Conservation (phyloP, 805 yeast genomes). For the Zygosaccharomyces siamensis region DNA sequence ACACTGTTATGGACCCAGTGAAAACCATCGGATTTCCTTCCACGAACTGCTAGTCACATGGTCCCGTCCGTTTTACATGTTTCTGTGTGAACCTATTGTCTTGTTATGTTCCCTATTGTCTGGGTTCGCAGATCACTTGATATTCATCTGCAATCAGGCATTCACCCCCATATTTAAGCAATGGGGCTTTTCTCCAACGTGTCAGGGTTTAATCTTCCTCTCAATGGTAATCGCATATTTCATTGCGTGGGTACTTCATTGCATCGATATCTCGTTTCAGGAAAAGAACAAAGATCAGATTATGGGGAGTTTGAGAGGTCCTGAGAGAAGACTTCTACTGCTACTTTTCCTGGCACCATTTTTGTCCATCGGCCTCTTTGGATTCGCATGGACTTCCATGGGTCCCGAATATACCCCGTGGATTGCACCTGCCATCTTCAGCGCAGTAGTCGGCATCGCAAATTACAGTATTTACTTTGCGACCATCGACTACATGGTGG, state of each 20-base stretch:
- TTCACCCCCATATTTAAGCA: slow-evolving; percentile 8
- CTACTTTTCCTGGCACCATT: slow-evolving; percentile 7
- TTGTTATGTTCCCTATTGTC: slow-evolving; percentile 8
- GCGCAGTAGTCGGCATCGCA: slow-evolving; percentile 8
- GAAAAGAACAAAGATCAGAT: neutral
- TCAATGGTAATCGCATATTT: slow-evolving; percentile 7
- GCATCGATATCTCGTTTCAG: slow-evolving; percentile 1
- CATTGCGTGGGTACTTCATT: slow-evolving; percentile 4
- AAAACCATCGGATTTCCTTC: slow-evolving; percentile 1
- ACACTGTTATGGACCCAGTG: slow-evolving; percentile 4
- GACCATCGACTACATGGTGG: slow-evolving; percentile 10
- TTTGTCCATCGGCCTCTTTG: slow-evolving; percentile 7
- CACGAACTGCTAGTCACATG: slow-evolving; percentile 4
- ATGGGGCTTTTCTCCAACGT: slow-evolving; percentile 8
- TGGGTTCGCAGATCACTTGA: slow-evolving; percentile 10
- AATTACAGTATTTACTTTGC: slow-evolving; percentile 10
- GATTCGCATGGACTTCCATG: slow-evolving; percentile 10
- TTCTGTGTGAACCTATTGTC: slow-evolving; percentile 8
- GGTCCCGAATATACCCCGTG: slow-evolving; percentile 10
- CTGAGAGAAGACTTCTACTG: slow-evolving; percentile 6
- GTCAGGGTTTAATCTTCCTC: slow-evolving; percentile 8
- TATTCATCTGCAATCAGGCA: slow-evolving; percentile 9
- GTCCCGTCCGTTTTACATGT: slow-evolving; percentile 10
- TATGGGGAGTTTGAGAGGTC: slow-evolving; percentile 7
- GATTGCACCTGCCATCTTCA: slow-evolving; percentile 11